Conservation (phyloP, 2,329 filamentous ascomycete species). For the Fusarium redolens region DNA sequence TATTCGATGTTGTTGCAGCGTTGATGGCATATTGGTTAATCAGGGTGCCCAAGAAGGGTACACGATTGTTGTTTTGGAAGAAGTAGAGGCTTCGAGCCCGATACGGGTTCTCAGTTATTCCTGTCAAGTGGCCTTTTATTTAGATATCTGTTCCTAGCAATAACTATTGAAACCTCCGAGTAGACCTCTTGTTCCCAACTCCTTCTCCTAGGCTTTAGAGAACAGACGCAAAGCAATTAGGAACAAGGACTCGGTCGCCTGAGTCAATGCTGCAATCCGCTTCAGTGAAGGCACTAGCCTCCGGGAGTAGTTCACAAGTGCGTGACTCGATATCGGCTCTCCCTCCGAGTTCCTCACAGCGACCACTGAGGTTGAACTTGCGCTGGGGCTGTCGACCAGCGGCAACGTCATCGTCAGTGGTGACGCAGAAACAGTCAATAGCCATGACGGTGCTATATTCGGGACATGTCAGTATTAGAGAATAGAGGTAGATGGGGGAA, state of each 20-base stretch:
- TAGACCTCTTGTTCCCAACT: too few relatives aligned
- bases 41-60: conserved; percentile 11
- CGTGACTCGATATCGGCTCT: not conserved
- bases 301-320: not conserved
- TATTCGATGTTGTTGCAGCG: conserved; percentile 62
- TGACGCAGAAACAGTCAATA: not conserved
- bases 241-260: not conserved
- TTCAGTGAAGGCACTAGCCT: not conserved
- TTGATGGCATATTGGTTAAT: conserved; percentile 14
- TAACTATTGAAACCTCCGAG: too few relatives aligned
- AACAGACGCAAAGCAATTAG: not conserved
- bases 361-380: not conserved
- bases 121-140: too few relatives aligned
- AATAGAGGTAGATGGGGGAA: not conserved
- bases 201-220: not conserved
- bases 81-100: not conserved
- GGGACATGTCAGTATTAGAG: accelerated
- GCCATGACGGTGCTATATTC: not conserved
- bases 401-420: not conserved
- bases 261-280: not conserved
- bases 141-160: too few relatives aligned
- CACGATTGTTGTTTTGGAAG: not conserved
- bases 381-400: not conserved
- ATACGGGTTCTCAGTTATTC: too few relatives aligned
- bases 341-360: not conserved